These are phyloP conservation scores for Pseudofabraea citricarpa DNA, from an alignment of 2,329 filamentous ascomycete species.

Conservation along the genomic window DNA sequence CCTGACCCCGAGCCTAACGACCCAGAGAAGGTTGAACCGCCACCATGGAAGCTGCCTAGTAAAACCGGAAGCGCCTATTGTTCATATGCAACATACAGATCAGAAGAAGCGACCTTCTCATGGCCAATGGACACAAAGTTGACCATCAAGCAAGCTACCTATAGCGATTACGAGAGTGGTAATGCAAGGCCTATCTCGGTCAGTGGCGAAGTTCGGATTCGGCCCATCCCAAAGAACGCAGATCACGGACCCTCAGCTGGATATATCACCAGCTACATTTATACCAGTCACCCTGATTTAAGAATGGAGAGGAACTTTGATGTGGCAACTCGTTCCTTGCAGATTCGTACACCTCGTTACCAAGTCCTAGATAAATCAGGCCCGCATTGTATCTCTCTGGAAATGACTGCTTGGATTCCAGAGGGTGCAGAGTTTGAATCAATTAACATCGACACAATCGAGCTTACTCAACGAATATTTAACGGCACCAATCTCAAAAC, in stretches of 20 bases:
- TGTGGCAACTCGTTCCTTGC: slow-evolving; percentile 12
- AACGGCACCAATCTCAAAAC: slow-evolving; percentile 22
- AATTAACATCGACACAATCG: slow-evolving; percentile 16
- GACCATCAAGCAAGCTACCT: slow-evolving; percentile 13
- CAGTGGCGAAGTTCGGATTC: slow-evolving; percentile 20
- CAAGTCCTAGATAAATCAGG: slow-evolving; percentile 5
- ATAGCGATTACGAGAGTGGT: slow-evolving; percentile 9
- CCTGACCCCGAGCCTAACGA: background rate
- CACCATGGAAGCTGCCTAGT: no score
- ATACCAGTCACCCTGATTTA: slow-evolving; percentile 19
- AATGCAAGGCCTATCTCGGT: slow-evolving; percentile 10
- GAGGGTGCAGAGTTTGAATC: slow-evolving; percentile 18
- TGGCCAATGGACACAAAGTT: slow-evolving; percentile 15
- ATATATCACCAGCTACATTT: slow-evolving; percentile 19
- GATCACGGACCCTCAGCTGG: slow-evolving; percentile 10
- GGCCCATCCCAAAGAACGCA: slow-evolving; percentile 14
- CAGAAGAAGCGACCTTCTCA: slow-evolving; percentile 14
- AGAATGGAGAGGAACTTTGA: slow-evolving; percentile 16
- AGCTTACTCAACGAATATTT: slow-evolving; percentile 17
- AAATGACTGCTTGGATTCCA: slow-evolving; percentile 26
- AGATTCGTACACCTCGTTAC: slow-evolving; percentile 20
- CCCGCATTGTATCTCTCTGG: slow-evolving; percentile 22
- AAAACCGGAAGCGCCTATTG: slow-evolving; percentile 17
- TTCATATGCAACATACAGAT: slow-evolving; percentile 10
- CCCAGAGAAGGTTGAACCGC: background rate